Base-by-base conservation (phyloP, 371 early-diverging fungal genomes). In the Funneliformis caledonium region DNA sequence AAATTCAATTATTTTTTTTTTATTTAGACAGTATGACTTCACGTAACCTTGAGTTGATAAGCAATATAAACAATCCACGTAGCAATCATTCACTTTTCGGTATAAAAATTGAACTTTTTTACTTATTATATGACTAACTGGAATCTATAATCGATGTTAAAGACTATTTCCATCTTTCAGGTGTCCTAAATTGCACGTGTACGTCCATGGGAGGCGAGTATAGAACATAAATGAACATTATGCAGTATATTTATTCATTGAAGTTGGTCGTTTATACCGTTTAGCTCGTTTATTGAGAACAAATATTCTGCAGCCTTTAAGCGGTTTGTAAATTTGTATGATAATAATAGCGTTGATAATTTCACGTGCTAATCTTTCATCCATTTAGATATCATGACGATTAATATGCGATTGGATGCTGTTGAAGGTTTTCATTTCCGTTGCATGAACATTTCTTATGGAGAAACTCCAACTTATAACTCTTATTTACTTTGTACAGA, bases 261-360 rank as follows among this genome's bases (percentile, higher is more conserved):
- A n/a, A n/a, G n/a, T 43, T 42, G 8, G 11, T 43, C n/a, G 14
- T 19, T 22, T n/a, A n/a, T 72, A 14, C 5, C 2, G 48, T 56
- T 48, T 61, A 84, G 87, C 90, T 3, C 91, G 95, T 2, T 81
- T 94, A 5, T 87, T 96, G 60, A 89, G 94, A 5, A 89, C 87
- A 50, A 94, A 90, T 78, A 89, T 95, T 22, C 80, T 96, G 10
- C 94, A 94, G 73, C 96, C 96, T 1, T 82, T 88, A 33, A 86
- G 73, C 4, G 88, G 87, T 83, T n/a, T 26, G 52, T 72, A 48
- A 37, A 0, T 26, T 26, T 69, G 0, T 42, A 83, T 81, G 76
- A 61, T 61, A 19, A 82, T 37, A n/a, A 33, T 42, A 60, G 3
- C 9, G n/a, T 6, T 62, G 3, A 37, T 10, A 37, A 31, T 50